Conservation (phyloP, 1,284 basidiomycete species). For the Puccinia triticina region DNA sequence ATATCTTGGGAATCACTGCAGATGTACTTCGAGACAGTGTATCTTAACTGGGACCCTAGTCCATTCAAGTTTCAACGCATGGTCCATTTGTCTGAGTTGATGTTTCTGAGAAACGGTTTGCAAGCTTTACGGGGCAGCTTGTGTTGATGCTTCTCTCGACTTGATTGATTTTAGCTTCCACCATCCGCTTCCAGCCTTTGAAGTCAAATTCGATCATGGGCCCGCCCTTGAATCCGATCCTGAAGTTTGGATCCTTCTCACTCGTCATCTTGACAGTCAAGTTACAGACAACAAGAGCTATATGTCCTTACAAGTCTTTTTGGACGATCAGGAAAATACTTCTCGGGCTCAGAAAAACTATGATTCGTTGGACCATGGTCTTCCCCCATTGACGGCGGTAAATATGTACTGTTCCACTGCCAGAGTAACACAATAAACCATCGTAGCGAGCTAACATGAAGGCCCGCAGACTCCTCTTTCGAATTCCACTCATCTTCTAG, state of each 20-base stretch:
- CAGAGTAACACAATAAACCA: neutral
- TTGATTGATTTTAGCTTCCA: constrained; percentile 27
- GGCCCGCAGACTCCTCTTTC: constrained; percentile 37
- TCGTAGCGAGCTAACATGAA: neutral
- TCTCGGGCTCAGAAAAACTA: neutral
- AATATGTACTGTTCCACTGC: neutral
- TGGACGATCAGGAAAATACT: constrained; percentile 21
- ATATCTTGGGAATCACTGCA: constrained; percentile 48
- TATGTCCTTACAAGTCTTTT: constrained; percentile 45
- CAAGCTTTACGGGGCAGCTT: neutral
- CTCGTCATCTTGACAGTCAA: constrained; percentile 40
- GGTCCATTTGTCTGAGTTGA: constrained; percentile 45
- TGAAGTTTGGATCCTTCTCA: constrained; percentile 50
- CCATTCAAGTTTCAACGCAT: constrained; percentile 37
- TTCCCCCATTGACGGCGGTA: constrained; percentile 31
- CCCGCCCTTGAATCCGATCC: neutral
- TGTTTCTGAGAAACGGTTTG: neutral
- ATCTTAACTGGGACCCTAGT: constrained; percentile 45
- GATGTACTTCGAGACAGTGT: constrained; percentile 46
- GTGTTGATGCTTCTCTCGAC: neutral
- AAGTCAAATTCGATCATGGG: constrained; percentile 16
- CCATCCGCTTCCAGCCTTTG: constrained; percentile 37
- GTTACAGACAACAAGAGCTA: constrained; percentile 25
- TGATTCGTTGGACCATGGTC: constrained; percentile 18
- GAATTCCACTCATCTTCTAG: constrained; percentile 34